Evolutionary conservation across 179 eudicot species (phyloP), one percentile per base, ranked within the genome.

Genomic region (Pouteria campechiana): DNA sequence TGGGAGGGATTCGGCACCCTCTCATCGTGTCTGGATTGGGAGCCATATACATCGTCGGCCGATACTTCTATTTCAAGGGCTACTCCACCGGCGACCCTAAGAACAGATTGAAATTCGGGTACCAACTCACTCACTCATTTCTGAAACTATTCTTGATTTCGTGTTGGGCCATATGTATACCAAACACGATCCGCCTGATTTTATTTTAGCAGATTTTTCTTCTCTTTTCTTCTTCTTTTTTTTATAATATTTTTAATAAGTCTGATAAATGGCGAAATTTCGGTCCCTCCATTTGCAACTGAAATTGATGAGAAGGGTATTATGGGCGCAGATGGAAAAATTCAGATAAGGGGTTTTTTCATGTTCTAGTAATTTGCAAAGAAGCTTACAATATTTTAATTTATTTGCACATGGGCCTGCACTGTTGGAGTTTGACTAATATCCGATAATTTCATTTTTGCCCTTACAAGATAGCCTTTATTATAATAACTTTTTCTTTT

Each of bases 21-120:
- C 43, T 72, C 23, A 33, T 76, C 37, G 21, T 57, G 46, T 48
- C 95, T 29, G 67, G 53, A 0, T 67, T 85, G 12, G 95, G 93
- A 10, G 42, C 60, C 17, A 1, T 65, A 14, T 89, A 64, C 60
- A 23, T 24, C 15, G 32, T 76, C 28, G 14, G 59, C 18, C 95
- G 97, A n/a, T 81, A 54, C 53, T 81, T 78, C 87, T 89, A 76
- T 55, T 89, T 89, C 90, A 85, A 64, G 27, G 93, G 97, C 41
- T 89, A 89, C 55, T 46, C 97, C 39, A 62, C 74, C 37, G 97
- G 97, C 20, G 79, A 66, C 44, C 97, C 97, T 12, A 12, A 67
- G 32, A 78, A 76, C 3, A 94, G 97, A 35, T 69, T 75, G 20
- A 16, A 56, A 2, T 14, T 83, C 13, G 92, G 96, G 96, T 87